These are phyloP conservation scores for Dactylonectria macrodidyma DNA, from an alignment of 2,329 filamentous ascomycete species.

Conservation along the genomic window DNA sequence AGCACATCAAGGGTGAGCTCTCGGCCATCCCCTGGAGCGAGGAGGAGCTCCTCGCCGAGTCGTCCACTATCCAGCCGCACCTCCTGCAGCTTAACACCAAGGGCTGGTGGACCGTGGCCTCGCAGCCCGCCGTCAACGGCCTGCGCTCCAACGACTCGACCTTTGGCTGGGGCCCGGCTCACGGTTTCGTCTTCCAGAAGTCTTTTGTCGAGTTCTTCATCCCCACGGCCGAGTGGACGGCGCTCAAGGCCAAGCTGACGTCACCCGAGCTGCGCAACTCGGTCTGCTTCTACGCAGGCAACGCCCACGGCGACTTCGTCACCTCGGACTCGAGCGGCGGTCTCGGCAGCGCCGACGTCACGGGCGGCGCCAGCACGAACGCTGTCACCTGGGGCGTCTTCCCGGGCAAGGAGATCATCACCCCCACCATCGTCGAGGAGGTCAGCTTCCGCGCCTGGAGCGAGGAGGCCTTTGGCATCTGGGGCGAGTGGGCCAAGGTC, in stretches of 20 bases:
- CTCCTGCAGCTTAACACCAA: slow-evolving; percentile 82
- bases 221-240: slow-evolving; percentile 78
- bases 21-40: slow-evolving; percentile 94
- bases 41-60: slow-evolving; percentile 88
- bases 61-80: slow-evolving; percentile 82
- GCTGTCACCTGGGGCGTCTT: slow-evolving; percentile 98
- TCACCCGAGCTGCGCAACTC: slow-evolving; percentile 72
- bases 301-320: slow-evolving; percentile 82
- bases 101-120: slow-evolving; percentile 97
- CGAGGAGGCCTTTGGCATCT: slow-evolving; percentile 96
- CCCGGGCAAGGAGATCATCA: slow-evolving; percentile 94
- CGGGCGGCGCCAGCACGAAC: slow-evolving; percentile 76
- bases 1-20: slow-evolving; percentile 85
- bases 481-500: slow-evolving; percentile 92
- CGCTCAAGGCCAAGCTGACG: slow-evolving; percentile 74
- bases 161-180: slow-evolving; percentile 93
- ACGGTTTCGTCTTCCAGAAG: slow-evolving; percentile 98
- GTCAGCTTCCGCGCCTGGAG: slow-evolving; percentile 95
- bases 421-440: slow-evolving; percentile 96
- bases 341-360: slow-evolving; percentile 45
- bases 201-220: slow-evolving; percentile 98
- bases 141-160: slow-evolving; percentile 81
- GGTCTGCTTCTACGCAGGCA: slow-evolving; percentile 91
- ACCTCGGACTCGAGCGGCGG: slow-evolving; percentile 72
- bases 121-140: slow-evolving; percentile 94